Percentiles rank a stretch among this genome's conserved stretches.
Evolutionary conservation across 2,329 filamentous ascomycete species (phyloP).

Genomic region (Geosmithia flava): DNA sequence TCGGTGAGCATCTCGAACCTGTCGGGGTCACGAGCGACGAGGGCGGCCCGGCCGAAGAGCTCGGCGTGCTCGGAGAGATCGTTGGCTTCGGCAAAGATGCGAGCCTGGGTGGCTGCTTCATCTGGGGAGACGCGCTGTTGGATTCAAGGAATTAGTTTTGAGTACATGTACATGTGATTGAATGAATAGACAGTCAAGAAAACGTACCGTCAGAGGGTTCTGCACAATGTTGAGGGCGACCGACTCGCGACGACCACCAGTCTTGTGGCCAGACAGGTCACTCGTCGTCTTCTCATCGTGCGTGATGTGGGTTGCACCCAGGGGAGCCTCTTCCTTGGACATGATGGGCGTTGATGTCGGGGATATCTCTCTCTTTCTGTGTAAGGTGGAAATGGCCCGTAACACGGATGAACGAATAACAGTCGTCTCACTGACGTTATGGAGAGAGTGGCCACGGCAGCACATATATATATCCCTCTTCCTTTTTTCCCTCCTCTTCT

Average conservation of each 20-base stretch:
- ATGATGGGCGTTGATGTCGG: not conserved
- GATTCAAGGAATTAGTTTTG: not conserved
- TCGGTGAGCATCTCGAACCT: conserved; percentile 8
- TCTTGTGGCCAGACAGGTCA: not conserved
- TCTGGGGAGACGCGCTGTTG: conserved; percentile 11
- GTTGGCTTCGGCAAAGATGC: conserved; percentile 32
- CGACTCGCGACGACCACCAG: conserved; percentile 8
- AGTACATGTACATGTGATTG: not conserved
- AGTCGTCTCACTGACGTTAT: no score
- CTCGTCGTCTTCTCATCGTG: not conserved
- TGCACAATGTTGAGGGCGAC: conserved; percentile 17
- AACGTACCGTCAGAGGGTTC: conserved; percentile 17
- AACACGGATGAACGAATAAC: no score
- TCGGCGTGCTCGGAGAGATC: conserved; percentile 31
- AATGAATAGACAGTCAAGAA: not conserved
- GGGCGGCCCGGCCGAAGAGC: conserved; percentile 17
- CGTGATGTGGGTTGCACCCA: not conserved
- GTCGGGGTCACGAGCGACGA: conserved; percentile 13
- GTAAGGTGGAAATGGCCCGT: no score
- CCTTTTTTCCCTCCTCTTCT: no score
- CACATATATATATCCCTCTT: no score
- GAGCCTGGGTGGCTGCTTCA: conserved; percentile 22
- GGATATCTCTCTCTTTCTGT: not conserved
- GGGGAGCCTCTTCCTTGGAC: not conserved
- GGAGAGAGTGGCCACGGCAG: no score